phyloP scores from a whole-genome alignment of 202 grass and related monocot genomes.

The Brachypodium distachyon region DNA sequence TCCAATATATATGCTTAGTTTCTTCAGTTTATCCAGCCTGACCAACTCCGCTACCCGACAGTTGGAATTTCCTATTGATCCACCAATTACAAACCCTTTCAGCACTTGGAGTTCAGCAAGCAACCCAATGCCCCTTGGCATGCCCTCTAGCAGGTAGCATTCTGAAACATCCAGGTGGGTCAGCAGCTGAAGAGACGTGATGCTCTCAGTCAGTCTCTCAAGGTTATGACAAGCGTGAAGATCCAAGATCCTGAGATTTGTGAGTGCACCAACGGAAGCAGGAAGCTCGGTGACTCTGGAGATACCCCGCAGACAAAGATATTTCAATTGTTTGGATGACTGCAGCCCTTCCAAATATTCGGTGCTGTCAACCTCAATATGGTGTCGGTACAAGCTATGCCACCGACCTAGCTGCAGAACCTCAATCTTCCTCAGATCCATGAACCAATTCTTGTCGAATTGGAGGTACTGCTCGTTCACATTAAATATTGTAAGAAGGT shows the following conservation, averaged over 20 bases:
- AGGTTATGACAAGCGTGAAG: slow-evolving; percentile 80
- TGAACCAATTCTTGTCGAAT: slow-evolving; percentile 42
- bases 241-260: slow-evolving; percentile 58
- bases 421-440: slow-evolving; percentile 27
- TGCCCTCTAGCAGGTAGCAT: slow-evolving; percentile 59
- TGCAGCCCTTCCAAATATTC: slow-evolving; percentile 40
- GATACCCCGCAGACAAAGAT: slow-evolving; percentile 58
- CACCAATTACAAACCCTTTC: slow-evolving; percentile 71
- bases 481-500: slow-evolving; percentile 44
- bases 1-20: slow-evolving; percentile 64
- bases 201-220: slow-evolving; percentile 33
- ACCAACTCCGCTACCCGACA: slow-evolving; percentile 44
- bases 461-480: slow-evolving; percentile 42
- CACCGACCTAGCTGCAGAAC: slow-evolving; percentile 47
- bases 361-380: slow-evolving; percentile 48
- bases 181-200: slow-evolving; percentile 43
- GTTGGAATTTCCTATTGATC: slow-evolving; percentile 35
- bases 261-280: slow-evolving; percentile 34
- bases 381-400: slow-evolving; percentile 21
- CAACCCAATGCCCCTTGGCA: slow-evolving; percentile 42
- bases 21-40: slow-evolving; percentile 49
- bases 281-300: slow-evolving; percentile 61
- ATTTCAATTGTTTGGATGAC: slow-evolving; percentile 47
- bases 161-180: slow-evolving; percentile 66
- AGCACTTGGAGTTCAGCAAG: slow-evolving; percentile 57